Evolutionary conservation across 495 filamentous ascomycete species (phyloP), one percentile per base, ranked within the genome.

Genomic region (Penicillium silybi): DNA sequence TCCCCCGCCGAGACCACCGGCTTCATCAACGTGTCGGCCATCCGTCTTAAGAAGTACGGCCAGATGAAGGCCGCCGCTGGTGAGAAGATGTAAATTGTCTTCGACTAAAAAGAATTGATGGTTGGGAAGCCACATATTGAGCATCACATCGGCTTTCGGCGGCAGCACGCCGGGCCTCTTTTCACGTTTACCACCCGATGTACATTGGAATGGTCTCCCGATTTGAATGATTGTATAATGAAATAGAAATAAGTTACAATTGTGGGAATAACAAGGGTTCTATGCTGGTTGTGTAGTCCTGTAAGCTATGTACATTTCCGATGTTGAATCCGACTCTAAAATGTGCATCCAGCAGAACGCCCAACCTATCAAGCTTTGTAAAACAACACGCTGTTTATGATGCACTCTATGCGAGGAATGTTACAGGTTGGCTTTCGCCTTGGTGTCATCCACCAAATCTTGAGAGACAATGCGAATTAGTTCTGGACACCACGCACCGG

Each of bases 41-140:
- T 95, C 69, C 81, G 92, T 49, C 78, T 96, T 46, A 90, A 93
- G 85, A 96, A 95, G 80, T 95, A 88, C 61, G 90, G 89, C 44
- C 74, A 76, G 58, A 74, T 74, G 62, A 89, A 88, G 83, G 74
- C 69, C 42, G 81, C 79, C 61, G 76, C 81, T 45, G 86, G 85
- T 50, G 73, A 78, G 70, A 46, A 41, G 22, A 19, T 66, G 54
- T 66, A 61, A 63, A 59, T 37, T 51, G 18, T 48, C 35, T 51
- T 46, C 38, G 20, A 46, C 27, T 34, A 42, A 29, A 32, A 27
- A n/a, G n/a, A 23, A 23, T 38, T 9, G 37, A 48, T 48, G 35
- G 58, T 34, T 48, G 45, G 52, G 45, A 37, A 53, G 53, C 48
- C 46, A 57, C 39, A 60, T 56, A 60, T 51, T 65, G 60, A 58